Base-by-base conservation (phyloP, 2,329 filamentous ascomycete genomes). In the Aspergillus novoparasiticus region DNA sequence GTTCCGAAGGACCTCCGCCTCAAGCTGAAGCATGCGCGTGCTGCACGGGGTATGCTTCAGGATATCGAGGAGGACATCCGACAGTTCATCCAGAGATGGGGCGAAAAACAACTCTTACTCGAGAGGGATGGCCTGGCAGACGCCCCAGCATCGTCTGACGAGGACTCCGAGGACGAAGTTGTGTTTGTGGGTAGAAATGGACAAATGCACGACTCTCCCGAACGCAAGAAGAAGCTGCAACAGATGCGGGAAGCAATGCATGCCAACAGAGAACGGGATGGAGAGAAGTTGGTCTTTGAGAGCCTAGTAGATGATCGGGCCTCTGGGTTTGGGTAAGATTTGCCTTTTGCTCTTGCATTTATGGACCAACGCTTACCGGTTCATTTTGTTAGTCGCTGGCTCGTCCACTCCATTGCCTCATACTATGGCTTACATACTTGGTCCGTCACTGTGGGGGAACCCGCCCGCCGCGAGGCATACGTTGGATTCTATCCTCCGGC, bases 371-470 rank as follows among this genome's bases (percentile, higher is more conserved):
- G 30, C 70, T 70, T 61, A 73, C 60, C 16, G 16, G 21, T 19
- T 56, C 36, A 19, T 51, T 32, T 21, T 63, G 34, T 55, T 65
- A 94, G 91, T 69, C 91, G 94, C 67, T 98, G 94, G 91, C 86
- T 98, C 59, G 92, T 96, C 1, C 94, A 98, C 78, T 91, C 92
- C 62, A 94, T 98, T 66, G 94, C 92, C 11, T 87, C 90, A 46
- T 98, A 98, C 77, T 98, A 98, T 75, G 94, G 93, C 51, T 85
- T 97, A 61, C 86, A 89, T 64, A 97, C 94, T 23, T 93, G 89
- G 81, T 94, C 91, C 5, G 87, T 94, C 64, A 90, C 90, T 0
- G 85, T 90, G 1, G 89, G 88, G 36, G 84, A 88, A 67, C 90
- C 92, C 3, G 86, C 88, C 16, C 86, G 89, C 58, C 87, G 92